A percentile compares a stretch with the other conserved stretches of the same genome.
These are phyloP conservation scores for Calocybe gambosa DNA, from an alignment of 1,284 basidiomycete species.

Conservation along the genomic window DNA sequence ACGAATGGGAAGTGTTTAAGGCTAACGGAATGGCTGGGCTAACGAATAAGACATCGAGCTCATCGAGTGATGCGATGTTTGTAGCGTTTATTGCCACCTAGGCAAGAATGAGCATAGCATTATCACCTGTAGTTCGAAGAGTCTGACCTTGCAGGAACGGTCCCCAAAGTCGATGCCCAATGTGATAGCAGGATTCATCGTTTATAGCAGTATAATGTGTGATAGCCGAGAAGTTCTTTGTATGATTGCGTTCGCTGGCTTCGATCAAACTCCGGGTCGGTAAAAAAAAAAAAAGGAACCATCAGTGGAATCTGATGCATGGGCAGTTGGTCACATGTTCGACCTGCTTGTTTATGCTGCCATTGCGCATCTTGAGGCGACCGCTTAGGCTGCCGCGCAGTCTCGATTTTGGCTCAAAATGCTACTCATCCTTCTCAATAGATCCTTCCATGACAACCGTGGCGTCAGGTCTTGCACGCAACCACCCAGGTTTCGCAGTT, in stretches of 20 bases:
- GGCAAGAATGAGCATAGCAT: not conserved
- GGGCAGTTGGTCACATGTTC: not conserved
- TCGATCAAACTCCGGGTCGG: not conserved
- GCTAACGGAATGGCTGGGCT: conserved; percentile 1
- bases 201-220: not conserved
- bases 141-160: conserved; percentile 5
- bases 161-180: conserved; percentile 7
- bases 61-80: not conserved
- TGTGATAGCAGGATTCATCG: not conserved
- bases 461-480: conserved; percentile 26
- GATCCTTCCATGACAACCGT: conserved; percentile 34
- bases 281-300: not conserved
- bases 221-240: not conserved
- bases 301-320: not conserved
- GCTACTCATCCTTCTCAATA: conserved; percentile 20
- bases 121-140: not conserved
- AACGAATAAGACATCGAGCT: conserved; percentile 2
- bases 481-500: conserved; percentile 35
- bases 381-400: conserved; percentile 1
- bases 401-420: conserved; percentile 14
- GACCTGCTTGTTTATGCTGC: not conserved
- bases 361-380: not conserved
- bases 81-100: conserved; percentile 2
- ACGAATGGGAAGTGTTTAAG: not conserved
- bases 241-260: too few relatives aligned